phyloP scores from a whole-genome alignment of 495 filamentous ascomycete genomes.

The Neurospora sp. region DNA sequence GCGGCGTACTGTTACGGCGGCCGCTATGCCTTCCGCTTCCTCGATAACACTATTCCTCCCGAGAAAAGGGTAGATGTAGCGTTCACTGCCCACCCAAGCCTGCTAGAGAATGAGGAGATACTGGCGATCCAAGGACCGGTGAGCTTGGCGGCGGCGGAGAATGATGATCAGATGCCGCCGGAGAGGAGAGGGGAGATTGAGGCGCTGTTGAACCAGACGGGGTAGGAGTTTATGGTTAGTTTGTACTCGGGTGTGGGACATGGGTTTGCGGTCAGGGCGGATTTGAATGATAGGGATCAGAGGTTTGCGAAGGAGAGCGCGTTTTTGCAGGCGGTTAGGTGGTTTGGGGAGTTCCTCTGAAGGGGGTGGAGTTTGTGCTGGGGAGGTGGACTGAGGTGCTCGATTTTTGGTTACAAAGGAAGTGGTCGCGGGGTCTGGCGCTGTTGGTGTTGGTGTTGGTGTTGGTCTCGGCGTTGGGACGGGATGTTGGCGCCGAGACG shows the following conservation, averaged over 20 bases:
- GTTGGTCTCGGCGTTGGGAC: background rate
- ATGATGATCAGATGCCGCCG: conserved; percentile 52
- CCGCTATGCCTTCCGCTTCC: conserved; percentile 31
- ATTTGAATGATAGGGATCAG: conserved; percentile 44
- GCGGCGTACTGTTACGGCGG: conserved; percentile 57
- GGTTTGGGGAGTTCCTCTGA: conserved; percentile 44
- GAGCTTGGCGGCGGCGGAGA: conserved; percentile 63
- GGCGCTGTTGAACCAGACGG: conserved; percentile 20
- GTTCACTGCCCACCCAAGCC: conserved; percentile 60
- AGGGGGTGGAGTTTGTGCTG: background rate
- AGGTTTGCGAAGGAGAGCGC: conserved; percentile 71
- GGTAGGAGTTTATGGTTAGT: conserved; percentile 50
- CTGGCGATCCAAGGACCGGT: conserved; percentile 50
- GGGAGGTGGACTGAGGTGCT: background rate
- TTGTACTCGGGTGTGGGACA: conserved; percentile 57
- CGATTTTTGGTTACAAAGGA: background rate
- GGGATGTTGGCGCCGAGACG: background rate
- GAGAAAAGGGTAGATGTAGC: conserved; percentile 47
- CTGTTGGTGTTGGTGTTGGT: background rate
- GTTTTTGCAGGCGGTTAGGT: conserved; percentile 60
- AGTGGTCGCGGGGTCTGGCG: background rate
- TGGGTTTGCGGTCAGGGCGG: conserved; percentile 58
- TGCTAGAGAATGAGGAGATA: conserved; percentile 56
- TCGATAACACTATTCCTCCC: conserved; percentile 6
- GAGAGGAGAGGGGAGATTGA: conserved; percentile 46